Conservation (phyloP, 352 stramenopile genomes). For the Globisporangium apiculatum region DNA sequence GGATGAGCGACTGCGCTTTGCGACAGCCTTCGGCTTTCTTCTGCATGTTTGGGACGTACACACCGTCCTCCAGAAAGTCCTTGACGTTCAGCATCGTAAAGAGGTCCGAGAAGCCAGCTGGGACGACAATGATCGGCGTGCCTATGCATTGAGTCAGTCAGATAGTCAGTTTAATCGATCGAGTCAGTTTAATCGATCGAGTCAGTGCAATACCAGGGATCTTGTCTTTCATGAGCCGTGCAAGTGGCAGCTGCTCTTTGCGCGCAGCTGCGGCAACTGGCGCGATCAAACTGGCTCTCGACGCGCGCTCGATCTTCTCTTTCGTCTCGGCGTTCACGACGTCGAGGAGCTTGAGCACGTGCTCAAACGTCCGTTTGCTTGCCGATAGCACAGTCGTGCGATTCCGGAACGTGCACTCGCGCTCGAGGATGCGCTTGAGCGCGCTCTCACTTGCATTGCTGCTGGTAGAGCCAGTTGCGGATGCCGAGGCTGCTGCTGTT, state of each 20-base stretch:
- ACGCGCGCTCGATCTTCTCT: constrained; percentile 83
- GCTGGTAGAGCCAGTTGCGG: not conserved
- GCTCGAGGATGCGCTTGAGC: constrained; percentile 60
- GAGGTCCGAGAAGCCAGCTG: constrained; percentile 78
- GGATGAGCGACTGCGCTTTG: constrained; percentile 78
- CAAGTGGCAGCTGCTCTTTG: constrained; percentile 66
- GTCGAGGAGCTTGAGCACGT: constrained; percentile 74
- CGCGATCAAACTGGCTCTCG: constrained; percentile 49
- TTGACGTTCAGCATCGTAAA: constrained; percentile 88
- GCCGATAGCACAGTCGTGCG: constrained; percentile 73
- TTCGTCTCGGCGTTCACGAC: constrained; percentile 78
- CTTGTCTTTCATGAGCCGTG: constrained; percentile 65
- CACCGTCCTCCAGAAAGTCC: constrained; percentile 83
- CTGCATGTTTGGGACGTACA: constrained; percentile 75
- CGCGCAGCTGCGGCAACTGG: constrained; percentile 24
- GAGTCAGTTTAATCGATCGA: not conserved
- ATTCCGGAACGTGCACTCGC: constrained; percentile 58
- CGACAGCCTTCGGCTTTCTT: constrained; percentile 80
- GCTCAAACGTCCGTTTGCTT: constrained; percentile 78
- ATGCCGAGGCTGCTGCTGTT: not conserved
- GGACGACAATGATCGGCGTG: constrained; percentile 90
- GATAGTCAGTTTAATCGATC: not conserved
- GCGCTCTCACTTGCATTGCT: constrained; percentile 23
- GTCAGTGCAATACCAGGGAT: constrained; percentile 34
- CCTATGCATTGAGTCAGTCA: constrained; percentile 19